These are phyloP conservation scores for Friedmanniomyces simplex DNA, from an alignment of 495 filamentous ascomycete species.

Conservation along the genomic window DNA sequence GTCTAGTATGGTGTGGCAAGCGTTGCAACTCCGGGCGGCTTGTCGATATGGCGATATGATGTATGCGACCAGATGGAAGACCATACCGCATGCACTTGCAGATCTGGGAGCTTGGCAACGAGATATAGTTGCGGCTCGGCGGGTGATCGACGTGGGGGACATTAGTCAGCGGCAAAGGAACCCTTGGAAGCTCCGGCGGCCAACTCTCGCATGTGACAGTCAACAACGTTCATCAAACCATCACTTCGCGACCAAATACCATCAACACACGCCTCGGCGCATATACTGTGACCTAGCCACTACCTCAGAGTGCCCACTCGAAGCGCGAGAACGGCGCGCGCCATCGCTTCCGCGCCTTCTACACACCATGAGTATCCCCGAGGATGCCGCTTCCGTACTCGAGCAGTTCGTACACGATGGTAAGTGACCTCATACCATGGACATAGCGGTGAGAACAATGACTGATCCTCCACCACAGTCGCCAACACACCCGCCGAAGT, in stretches of 20 bases:
- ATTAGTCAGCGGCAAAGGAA: neutral
- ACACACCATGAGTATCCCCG: conserved; percentile 24
- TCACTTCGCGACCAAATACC: neutral
- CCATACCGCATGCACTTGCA: neutral
- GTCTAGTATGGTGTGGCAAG: neutral
- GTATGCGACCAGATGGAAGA: too few relatives aligned
- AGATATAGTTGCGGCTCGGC: neutral
- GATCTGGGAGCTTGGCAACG: neutral
- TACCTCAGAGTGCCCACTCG: too few relatives aligned
- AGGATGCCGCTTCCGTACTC: conserved; percentile 81
- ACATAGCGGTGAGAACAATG: too few relatives aligned
- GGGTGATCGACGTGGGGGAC: neutral
- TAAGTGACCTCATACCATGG: conserved; percentile 28
- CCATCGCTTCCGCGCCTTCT: too few relatives aligned
- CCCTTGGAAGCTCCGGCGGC: neutral
- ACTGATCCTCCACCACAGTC: conserved; percentile 33
- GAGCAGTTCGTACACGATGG: conserved; percentile 86
- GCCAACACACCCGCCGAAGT: conserved; percentile 90
- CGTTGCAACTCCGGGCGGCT: too few relatives aligned
- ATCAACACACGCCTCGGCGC: neutral
- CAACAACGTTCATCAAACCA: too few relatives aligned
- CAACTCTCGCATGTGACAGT: neutral
- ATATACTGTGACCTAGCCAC: too few relatives aligned
- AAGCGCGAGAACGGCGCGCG: too few relatives aligned
- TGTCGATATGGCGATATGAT: neutral